Conservation (phyloP, 2,329 filamentous ascomycete species). For the Colletotrichum sp. region DNA sequence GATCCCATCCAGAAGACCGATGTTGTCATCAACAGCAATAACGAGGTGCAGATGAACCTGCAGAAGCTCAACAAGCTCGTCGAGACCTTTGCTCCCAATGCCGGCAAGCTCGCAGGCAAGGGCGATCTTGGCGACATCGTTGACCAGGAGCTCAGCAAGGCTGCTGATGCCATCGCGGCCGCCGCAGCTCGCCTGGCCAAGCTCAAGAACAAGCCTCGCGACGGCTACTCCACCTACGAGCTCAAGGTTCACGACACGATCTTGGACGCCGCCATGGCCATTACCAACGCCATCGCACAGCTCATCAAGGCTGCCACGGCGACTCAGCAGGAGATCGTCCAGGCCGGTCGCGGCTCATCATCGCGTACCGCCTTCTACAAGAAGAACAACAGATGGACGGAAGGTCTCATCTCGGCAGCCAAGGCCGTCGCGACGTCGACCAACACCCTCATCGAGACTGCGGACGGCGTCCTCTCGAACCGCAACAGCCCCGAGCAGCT, state of each 20-base stretch:
- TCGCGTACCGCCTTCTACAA: conserved; percentile 97
- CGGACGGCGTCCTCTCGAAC: conserved; percentile 90
- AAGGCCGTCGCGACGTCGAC: conserved; percentile 95
- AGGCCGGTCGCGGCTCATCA: conserved; percentile 85
- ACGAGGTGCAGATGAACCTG: conserved; percentile 92
- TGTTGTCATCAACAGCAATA: conserved; percentile 96
- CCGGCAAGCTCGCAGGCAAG: conserved; percentile 77
- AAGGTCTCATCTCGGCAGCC: conserved; percentile 94
- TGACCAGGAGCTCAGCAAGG: conserved; percentile 89
- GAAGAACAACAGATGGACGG: conserved; percentile 99
- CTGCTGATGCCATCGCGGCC: conserved; percentile 92
- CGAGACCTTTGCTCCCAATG: conserved; percentile 89
- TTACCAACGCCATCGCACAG: conserved; percentile 91
- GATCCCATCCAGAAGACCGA: conserved; percentile 93
- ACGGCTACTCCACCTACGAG: conserved; percentile 95
- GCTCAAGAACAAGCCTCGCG: conserved; percentile 94
- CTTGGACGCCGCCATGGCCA: conserved; percentile 87
- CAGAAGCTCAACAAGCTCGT: conserved; percentile 94
- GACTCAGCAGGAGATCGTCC: conserved; percentile 95
- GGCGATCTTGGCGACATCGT: conserved; percentile 94
- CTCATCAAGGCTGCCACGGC: conserved; percentile 94
- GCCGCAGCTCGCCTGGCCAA: conserved; percentile 89
- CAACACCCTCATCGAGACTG: conserved; percentile 96
- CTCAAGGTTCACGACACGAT: conserved; percentile 96
- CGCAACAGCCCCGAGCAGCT: conserved; percentile 96